phyloP scores from a whole-genome alignment of 306 rosid genomes.

The Lotus japonicus region DNA sequence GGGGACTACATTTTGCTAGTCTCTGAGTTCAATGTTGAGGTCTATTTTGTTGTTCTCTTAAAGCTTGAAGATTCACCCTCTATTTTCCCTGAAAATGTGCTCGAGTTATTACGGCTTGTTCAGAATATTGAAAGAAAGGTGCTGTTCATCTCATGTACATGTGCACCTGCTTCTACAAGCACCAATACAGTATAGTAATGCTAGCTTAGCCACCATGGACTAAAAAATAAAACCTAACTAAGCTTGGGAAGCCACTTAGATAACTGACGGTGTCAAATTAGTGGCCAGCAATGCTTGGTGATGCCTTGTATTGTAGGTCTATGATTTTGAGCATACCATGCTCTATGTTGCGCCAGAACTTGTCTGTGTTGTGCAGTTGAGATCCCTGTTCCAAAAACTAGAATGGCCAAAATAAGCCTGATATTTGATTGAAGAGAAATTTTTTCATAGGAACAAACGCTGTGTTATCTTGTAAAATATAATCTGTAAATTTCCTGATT shows the following conservation, averaged over 20 bases:
- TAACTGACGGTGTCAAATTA: neutral
- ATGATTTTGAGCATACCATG: no score
- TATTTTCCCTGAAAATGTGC: neutral
- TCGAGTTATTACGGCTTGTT: neutral
- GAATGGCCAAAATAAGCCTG: neutral
- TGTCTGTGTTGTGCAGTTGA: neutral
- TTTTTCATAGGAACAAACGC: no score
- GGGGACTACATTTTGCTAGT: neutral
- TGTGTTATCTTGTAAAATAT: no score
- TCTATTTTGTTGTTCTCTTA: neutral
- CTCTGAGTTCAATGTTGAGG: neutral
- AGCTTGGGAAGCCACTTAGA: no score
- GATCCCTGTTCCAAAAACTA: neutral
- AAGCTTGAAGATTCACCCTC: neutral
- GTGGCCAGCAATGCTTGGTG: neutral
- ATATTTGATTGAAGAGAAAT: neutral
- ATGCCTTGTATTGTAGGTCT: no score
- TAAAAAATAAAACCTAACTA: no score
- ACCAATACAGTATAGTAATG: neutral
- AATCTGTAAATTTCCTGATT: no score
- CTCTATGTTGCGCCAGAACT: neutral
- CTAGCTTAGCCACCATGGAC: neutral
- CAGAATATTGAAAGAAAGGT: neutral
- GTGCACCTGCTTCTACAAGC: neutral
- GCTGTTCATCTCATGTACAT: neutral